Percentiles rank a stretch among this genome's conserved stretches.
Evolutionary conservation across 1,284 basidiomycete genomes (phyloP).

Genomic region (Megacollybia platyphylla): DNA sequence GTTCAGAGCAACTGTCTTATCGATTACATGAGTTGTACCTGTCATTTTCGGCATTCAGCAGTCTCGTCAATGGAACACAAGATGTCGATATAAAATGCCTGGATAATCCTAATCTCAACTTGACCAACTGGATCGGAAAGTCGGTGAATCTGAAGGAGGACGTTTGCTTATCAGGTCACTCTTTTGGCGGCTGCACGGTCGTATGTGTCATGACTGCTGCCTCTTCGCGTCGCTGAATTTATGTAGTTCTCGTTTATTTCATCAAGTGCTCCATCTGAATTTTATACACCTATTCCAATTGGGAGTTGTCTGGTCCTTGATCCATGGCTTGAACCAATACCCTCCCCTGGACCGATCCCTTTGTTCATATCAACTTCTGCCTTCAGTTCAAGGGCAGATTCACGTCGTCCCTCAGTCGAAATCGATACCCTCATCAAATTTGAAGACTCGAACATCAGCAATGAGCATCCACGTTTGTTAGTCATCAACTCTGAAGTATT

Average conservation of each 20-base stretch:
- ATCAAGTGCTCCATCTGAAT: conserved; percentile 23
- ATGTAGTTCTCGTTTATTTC: conserved; percentile 42
- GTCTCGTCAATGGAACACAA: conserved; percentile 20
- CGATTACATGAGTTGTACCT: conserved; percentile 57
- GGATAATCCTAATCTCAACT: conserved; percentile 23
- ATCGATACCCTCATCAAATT: neutral
- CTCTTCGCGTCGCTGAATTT: conserved; percentile 1
- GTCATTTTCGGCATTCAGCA: conserved; percentile 30
- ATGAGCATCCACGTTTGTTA: conserved; percentile 26
- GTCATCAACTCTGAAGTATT: conserved; percentile 67
- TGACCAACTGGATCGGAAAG: conserved; percentile 25
- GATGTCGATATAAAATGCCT: conserved; percentile 17
- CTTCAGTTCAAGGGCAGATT: neutral
- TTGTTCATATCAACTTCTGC: conserved; percentile 4
- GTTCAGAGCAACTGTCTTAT: conserved; percentile 53
- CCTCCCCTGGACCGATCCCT: conserved; percentile 36
- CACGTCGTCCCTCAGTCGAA: neutral
- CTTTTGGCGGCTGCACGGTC: conserved; percentile 67
- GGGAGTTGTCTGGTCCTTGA: conserved; percentile 50
- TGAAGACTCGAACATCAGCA: conserved; percentile 1
- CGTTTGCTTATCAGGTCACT: conserved; percentile 54
- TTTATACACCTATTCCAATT: conserved; percentile 33
- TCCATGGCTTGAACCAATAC: conserved; percentile 70
- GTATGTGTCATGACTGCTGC: conserved; percentile 23
- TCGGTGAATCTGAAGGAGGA: conserved; percentile 28